phyloP scores from a whole-genome alignment of 75 land plant genomes.

The Cupressus sempervirens region DNA sequence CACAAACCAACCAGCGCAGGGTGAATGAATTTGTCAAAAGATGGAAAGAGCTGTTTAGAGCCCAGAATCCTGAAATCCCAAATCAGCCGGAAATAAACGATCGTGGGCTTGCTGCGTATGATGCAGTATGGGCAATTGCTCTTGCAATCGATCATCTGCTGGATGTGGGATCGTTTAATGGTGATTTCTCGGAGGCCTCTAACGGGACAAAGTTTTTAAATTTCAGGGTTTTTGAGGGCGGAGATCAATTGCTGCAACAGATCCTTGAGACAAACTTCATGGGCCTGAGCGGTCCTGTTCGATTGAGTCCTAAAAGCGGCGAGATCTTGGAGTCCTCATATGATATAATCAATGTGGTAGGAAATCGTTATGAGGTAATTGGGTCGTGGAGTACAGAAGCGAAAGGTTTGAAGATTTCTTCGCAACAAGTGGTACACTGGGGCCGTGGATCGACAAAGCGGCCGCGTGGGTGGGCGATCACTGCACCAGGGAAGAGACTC shows the following conservation, averaged over 20 bases:
- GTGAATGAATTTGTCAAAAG: no score
- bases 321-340: conserved; percentile 5
- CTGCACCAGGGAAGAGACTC: not conserved
- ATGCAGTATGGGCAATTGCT: conserved; percentile 13
- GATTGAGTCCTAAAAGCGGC: not conserved
- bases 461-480: not conserved
- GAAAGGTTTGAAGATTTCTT: not conserved
- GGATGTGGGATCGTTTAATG: conserved; percentile 6
- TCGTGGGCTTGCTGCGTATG: conserved; percentile 32
- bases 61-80: not conserved
- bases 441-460: not conserved
- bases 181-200: not conserved
- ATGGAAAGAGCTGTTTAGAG: not conserved
- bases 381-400: no score
- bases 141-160: conserved; percentile 24
- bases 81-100: not conserved
- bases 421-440: not conserved
- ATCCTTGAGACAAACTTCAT: conserved; percentile 17
- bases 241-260: not conserved
- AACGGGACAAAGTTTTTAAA: not conserved
- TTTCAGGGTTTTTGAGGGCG: conserved; percentile 13
- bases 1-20: not conserved
- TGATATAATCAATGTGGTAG: conserved; percentile 20
- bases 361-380: not conserved
- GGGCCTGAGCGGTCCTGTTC: conserved; percentile 12